Percentiles rank a stretch among this genome's conserved stretches.
Evolutionary conservation across 345 rosid species (phyloP).

Genomic region (Moricandia moricandioides): DNA sequence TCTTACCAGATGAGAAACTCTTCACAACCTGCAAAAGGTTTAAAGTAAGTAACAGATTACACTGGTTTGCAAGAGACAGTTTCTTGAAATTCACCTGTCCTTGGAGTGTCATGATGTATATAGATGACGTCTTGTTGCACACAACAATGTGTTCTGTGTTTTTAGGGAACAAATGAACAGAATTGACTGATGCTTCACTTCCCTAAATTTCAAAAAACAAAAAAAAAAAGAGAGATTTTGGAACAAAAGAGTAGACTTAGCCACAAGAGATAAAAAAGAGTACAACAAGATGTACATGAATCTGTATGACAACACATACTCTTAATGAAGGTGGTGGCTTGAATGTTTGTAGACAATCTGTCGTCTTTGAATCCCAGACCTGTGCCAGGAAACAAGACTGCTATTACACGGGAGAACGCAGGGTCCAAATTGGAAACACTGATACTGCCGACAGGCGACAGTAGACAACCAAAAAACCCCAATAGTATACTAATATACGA

Average conservation of each 20-base stretch:
- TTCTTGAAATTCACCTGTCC: constrained; percentile 69
- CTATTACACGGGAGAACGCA: too few relatives aligned
- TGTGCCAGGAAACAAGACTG: too few relatives aligned
- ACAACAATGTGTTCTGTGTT: constrained; percentile 83
- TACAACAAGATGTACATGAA: constrained; percentile 11
- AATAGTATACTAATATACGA: too few relatives aligned
- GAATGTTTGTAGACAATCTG: too few relatives aligned
- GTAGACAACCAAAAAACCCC: too few relatives aligned
- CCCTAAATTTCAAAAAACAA: constrained; percentile 55
- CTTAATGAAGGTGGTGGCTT: too few relatives aligned
- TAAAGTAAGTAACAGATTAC: neutral
- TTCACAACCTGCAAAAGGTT: constrained; percentile 69
- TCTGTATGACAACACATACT: neutral
- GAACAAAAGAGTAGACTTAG: constrained; percentile 34
- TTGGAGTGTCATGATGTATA: constrained; percentile 94
- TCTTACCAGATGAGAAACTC: constrained; percentile 97
- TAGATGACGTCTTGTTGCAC: constrained; percentile 81
- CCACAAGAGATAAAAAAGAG: neutral
- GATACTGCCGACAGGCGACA: too few relatives aligned
- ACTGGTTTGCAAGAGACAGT: neutral
- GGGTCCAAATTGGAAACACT: too few relatives aligned
- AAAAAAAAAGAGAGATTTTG: too few relatives aligned
- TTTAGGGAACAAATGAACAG: constrained; percentile 86
- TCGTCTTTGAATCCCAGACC: too few relatives aligned
- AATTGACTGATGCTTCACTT: constrained; percentile 94